Conservation (phyloP, 1,284 basidiomycete species). For the Hymenochaete sp. region DNA sequence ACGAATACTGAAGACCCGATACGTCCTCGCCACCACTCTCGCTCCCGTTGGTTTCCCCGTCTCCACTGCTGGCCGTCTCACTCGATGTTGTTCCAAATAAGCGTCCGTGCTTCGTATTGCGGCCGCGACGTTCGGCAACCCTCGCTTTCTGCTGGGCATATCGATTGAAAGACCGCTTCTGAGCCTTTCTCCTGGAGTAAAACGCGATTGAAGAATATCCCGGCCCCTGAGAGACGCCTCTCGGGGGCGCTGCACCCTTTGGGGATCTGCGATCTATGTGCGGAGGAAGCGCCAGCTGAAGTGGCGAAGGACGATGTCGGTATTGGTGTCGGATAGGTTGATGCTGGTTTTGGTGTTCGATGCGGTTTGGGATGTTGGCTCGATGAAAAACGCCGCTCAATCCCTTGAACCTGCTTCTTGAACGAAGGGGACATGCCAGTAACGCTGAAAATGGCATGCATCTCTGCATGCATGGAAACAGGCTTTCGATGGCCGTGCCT, state of each 20-base stretch:
- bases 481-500: conserved; percentile 40
- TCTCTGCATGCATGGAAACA: conserved; percentile 54
- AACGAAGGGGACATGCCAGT: conserved; percentile 46
- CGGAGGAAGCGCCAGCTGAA: conserved; percentile 16
- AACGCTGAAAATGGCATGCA: conserved; percentile 48
- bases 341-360: conserved; percentile 19
- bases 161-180: no score
- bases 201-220: no score
- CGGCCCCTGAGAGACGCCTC: conserved; percentile 22
- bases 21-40: conserved; percentile 15
- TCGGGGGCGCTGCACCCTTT: conserved; percentile 21
- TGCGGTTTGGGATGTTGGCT: no score
- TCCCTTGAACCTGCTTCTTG: conserved; percentile 45
- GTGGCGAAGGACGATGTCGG: conserved; percentile 9
- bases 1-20: conserved; percentile 5
- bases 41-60: conserved; percentile 10
- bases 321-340: conserved; percentile 21
- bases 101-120: conserved; percentile 5
- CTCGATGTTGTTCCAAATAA: conserved; percentile 1
- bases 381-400: conserved; percentile 29
- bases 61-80: conserved; percentile 17
- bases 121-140: conserved; percentile 2
- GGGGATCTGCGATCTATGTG: conserved; percentile 17
- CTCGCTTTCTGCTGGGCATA: no score
- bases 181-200: no score